phyloP scores from a whole-genome alignment of 345 rosid genomes.

The Pugionium dolabratum region DNA sequence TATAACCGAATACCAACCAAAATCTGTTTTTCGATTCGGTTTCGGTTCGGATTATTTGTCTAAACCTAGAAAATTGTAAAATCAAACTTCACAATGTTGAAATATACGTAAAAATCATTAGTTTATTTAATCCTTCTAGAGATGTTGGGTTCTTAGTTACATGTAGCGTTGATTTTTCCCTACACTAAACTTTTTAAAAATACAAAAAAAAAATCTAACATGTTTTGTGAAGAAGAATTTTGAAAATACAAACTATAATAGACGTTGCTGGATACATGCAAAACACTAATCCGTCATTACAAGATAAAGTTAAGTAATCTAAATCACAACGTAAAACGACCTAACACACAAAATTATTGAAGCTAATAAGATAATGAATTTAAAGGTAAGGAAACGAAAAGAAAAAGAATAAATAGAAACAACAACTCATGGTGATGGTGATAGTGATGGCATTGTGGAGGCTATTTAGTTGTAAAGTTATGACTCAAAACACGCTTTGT shows the following conservation, averaged over 20 bases:
- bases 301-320: slow-evolving; percentile 16
- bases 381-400: slow-evolving; percentile 23
- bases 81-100: too few relatives aligned
- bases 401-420: slow-evolving; percentile 39
- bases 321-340: slow-evolving; percentile 24
- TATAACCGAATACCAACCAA: too few relatives aligned
- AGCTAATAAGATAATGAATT: slow-evolving; percentile 24
- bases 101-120: too few relatives aligned
- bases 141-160: too few relatives aligned
- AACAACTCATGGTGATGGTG: slow-evolving; percentile 51
- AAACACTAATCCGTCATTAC: slow-evolving; percentile 38
- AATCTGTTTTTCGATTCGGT: too few relatives aligned
- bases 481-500: slow-evolving; percentile 47
- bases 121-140: too few relatives aligned
- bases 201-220: slow-evolving; percentile 9
- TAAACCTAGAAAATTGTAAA: too few relatives aligned
- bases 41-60: too few relatives aligned
- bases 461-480: slow-evolving; percentile 50
- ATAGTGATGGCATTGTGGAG: slow-evolving; percentile 33
- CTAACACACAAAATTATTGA: slow-evolving; percentile 29
- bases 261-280: slow-evolving; percentile 31
- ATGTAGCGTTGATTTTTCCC: too few relatives aligned
- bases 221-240: background rate
- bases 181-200: background rate
- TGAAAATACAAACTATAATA: background rate